phyloP scores from a whole-genome alignment of 108 stramenopile genomes.

The Schizochytrium sp. region DNA sequence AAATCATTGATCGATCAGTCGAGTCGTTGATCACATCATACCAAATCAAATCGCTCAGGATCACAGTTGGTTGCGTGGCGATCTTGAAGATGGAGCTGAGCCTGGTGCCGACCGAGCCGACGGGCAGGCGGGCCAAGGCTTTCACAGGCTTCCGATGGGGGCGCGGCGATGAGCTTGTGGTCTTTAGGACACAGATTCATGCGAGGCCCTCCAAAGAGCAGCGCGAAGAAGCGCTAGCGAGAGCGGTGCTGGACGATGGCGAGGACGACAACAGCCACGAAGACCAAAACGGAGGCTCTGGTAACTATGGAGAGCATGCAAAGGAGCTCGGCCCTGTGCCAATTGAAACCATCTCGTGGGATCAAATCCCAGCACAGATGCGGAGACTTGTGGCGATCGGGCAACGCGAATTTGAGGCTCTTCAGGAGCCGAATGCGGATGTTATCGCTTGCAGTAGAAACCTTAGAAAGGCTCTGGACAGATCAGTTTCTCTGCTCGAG shows the following conservation, averaged over 20 bases:
- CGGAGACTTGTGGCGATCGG: not conserved
- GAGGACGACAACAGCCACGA: not conserved
- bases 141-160: conserved; percentile 2
- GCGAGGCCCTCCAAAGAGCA: not conserved
- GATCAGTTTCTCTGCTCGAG: not conserved
- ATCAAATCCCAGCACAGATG: conserved; percentile 29
- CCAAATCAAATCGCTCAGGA: too few relatives aligned
- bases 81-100: too few relatives aligned
- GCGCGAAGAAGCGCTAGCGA: not conserved
- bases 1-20: too few relatives aligned
- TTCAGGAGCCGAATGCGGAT: not conserved
- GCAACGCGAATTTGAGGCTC: conserved; percentile 36
- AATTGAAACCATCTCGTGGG: not conserved
- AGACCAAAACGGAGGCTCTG: not conserved
- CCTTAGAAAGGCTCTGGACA: not conserved
- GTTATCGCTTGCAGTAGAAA: not conserved
- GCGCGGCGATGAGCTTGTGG: conserved; percentile 43
- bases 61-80: too few relatives aligned
- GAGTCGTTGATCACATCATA: too few relatives aligned
- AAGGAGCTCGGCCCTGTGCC: too few relatives aligned
- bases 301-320: not conserved
- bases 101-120: too few relatives aligned
- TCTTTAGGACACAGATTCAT: conserved; percentile 10
- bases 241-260: not conserved
- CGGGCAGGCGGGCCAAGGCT: not conserved